Conservation (phyloP, 768 basidiomycete species). For the Russula sp. region DNA sequence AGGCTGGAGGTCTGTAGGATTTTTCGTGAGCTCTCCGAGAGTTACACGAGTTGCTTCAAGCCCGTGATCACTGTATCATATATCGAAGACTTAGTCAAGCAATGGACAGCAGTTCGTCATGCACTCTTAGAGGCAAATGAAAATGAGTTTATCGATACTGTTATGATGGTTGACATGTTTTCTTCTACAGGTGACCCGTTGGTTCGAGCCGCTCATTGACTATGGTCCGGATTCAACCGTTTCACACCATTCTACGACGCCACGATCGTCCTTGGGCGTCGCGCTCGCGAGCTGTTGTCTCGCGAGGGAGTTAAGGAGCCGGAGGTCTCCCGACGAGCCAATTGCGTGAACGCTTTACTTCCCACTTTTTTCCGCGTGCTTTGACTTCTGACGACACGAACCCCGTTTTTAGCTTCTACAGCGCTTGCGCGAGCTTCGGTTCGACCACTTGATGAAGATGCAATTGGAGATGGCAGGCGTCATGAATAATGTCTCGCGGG, state of each 20-base stretch:
- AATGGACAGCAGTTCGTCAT: conserved; percentile 9
- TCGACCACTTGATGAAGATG: neutral
- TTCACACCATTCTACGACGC: conserved; percentile 16
- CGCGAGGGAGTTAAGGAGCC: neutral
- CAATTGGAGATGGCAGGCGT: neutral
- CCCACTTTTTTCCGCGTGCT: too few relatives aligned
- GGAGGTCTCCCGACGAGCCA: neutral
- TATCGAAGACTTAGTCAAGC: conserved; percentile 7
- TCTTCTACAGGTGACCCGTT: conserved; percentile 13
- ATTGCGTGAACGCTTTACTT: neutral
- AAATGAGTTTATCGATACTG: neutral
- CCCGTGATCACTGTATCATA: conserved; percentile 14
- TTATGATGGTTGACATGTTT: neutral
- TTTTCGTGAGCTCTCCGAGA: conserved; percentile 10
- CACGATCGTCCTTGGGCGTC: conserved; percentile 11
- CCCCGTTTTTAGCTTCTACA: neutral
- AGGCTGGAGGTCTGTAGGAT: neutral
- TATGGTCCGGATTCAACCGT: conserved; percentile 21
- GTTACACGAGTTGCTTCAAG: neutral
- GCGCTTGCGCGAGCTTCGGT: neutral
- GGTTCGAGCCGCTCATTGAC: conserved; percentile 24
- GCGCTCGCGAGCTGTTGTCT: conserved; percentile 4
- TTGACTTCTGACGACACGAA: neutral
- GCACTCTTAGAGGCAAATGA: conserved; percentile 16
- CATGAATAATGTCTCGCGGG: neutral